Percentiles rank a stretch among this genome's conserved stretches.
Evolutionary conservation across 768 basidiomycete genomes (phyloP).

Genomic region (Boletellus ananiceps): DNA sequence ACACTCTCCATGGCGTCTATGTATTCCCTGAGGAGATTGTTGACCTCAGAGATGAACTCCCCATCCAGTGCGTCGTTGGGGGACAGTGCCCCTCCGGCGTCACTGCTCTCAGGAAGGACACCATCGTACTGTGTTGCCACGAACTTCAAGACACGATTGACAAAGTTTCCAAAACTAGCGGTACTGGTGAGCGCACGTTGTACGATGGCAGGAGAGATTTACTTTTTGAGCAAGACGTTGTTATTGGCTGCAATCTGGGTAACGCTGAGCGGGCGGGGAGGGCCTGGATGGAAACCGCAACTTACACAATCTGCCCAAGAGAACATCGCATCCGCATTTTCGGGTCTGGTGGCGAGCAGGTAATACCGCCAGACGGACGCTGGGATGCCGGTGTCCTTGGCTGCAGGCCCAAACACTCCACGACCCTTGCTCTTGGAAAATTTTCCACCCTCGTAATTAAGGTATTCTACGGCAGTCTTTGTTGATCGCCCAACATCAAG

Average conservation of each 20-base stretch:
- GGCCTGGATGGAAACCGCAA: neutral
- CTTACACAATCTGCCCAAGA: constrained; percentile 92
- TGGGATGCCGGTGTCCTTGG: constrained; percentile 89
- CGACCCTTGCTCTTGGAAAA: constrained; percentile 97
- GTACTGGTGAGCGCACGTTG: neutral
- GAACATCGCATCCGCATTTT: constrained; percentile 93
- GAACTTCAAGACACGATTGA: constrained; percentile 93
- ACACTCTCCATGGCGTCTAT: constrained; percentile 86
- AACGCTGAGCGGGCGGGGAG: neutral
- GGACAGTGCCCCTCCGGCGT: constrained; percentile 64
- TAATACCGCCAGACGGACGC: constrained; percentile 97
- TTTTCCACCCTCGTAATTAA: constrained; percentile 98
- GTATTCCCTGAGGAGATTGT: constrained; percentile 74
- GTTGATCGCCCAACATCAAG: neutral
- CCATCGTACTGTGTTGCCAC: constrained; percentile 79
- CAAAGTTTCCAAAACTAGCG: constrained; percentile 89
- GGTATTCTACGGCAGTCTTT: constrained; percentile 61
- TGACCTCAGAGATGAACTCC: constrained; percentile 77
- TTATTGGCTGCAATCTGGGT: constrained; percentile 85
- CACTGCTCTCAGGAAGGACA: constrained; percentile 74
- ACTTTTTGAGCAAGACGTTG: constrained; percentile 92
- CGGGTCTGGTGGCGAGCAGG: constrained; percentile 86
- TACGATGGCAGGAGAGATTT: constrained; percentile 13
- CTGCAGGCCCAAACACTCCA: constrained; percentile 94
- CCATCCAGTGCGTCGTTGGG: constrained; percentile 61